These are phyloP conservation scores for Aristolochia fimbriata DNA, from an alignment of 164 flowering plant species.

Conservation along the genomic window DNA sequence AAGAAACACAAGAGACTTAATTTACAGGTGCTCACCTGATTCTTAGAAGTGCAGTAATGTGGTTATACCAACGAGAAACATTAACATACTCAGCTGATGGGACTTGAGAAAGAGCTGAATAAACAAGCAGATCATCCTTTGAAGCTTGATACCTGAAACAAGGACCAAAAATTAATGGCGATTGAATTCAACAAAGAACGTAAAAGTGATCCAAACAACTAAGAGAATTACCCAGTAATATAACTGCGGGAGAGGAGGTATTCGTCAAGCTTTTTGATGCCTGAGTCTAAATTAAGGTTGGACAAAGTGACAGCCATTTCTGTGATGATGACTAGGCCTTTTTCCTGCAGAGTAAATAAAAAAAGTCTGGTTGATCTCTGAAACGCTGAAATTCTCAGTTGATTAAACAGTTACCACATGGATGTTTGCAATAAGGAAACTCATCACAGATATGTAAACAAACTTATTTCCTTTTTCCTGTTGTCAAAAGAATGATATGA, in stretches of 20 bases:
- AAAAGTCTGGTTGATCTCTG: not conserved
- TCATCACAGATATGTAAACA: no score
- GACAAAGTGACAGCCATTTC: constrained; percentile 61
- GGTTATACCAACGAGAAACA: constrained; percentile 71
- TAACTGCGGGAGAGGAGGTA: constrained; percentile 66
- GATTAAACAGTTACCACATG: no score
- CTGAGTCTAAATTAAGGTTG: constrained; percentile 34
- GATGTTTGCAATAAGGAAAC: no score
- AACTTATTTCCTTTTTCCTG: no score
- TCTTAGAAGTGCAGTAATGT: constrained; percentile 77
- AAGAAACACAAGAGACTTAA: not conserved
- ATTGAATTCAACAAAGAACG: not conserved
- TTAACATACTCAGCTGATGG: constrained; percentile 61
- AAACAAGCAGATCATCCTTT: constrained; percentile 74
- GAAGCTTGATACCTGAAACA: constrained; percentile 72
- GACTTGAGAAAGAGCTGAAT: constrained; percentile 43
- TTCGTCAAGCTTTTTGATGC: constrained; percentile 67
- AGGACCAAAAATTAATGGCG: no score
- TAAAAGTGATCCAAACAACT: not conserved
- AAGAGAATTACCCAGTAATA: constrained; percentile 45
- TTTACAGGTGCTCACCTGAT: constrained; percentile 43
- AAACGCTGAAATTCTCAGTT: no score
- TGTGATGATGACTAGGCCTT: not conserved
- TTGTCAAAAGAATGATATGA: no score
- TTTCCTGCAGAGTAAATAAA: not conserved